These are phyloP conservation scores for Rutstroemia sp. DNA, from an alignment of 2,329 filamentous ascomycete genomes.

Conservation along the genomic window DNA sequence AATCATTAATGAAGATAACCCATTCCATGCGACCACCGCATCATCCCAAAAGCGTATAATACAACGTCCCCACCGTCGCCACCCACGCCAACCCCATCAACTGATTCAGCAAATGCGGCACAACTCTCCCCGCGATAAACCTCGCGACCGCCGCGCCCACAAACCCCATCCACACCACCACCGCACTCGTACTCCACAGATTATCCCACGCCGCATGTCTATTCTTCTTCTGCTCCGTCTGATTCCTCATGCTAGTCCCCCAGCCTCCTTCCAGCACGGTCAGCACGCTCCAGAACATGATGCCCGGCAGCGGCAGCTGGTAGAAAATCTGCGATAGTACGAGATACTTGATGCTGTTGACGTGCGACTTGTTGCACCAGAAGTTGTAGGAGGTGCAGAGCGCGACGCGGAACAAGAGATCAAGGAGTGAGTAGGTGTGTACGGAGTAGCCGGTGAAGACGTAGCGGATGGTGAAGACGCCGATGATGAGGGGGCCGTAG, in stretches of 20 bases:
- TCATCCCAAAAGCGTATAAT: slow-evolving; percentile 9
- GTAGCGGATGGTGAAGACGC: slow-evolving; percentile 27
- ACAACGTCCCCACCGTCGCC: slow-evolving; percentile 8
- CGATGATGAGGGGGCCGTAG: slow-evolving; percentile 26
- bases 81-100: slow-evolving; percentile 8
- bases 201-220: slow-evolving; percentile 10
- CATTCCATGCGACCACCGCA: too few species aligned
- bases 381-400: slow-evolving; percentile 29
- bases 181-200: slow-evolving; percentile 12
- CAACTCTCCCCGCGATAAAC: slow-evolving; percentile 1
- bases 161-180: slow-evolving; percentile 15
- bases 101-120: slow-evolving; percentile 8
- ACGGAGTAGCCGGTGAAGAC: slow-evolving; percentile 26
- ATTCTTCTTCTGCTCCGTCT: slow-evolving; percentile 22
- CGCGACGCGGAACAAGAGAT: slow-evolving; percentile 25
- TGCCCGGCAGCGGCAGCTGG: slow-evolving; percentile 30
- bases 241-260: slow-evolving; percentile 31
- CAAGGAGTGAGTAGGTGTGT: slow-evolving; percentile 25
- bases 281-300: slow-evolving; percentile 31
- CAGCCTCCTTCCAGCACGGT: slow-evolving; percentile 31
- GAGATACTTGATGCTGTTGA: slow-evolving; percentile 21
- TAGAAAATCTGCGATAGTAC: slow-evolving; percentile 25
- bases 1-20: too few species aligned
- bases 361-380: slow-evolving; percentile 25
- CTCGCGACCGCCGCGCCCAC: slow-evolving; percentile 12